A percentile compares a stretch with the other conserved stretches of the same genome.
Evolutionary conservation across 2,329 filamentous ascomycete genomes (phyloP).

Genomic region (Myriosclerotinia curreyana): DNA sequence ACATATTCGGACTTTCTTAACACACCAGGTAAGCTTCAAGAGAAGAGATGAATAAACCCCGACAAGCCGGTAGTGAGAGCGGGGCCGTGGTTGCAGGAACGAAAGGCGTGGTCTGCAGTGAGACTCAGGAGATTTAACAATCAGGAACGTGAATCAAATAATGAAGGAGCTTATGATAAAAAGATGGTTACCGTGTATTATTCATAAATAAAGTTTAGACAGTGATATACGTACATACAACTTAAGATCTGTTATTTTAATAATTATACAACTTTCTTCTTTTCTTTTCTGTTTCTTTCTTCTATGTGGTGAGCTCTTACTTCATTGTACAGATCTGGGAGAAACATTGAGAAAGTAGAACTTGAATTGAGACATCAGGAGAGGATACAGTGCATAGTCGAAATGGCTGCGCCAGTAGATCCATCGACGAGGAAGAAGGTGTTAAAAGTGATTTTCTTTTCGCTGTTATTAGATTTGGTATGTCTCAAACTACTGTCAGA

Average conservation of each 20-base stretch:
- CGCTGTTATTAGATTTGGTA: conserved; percentile 86
- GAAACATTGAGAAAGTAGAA: not conserved
- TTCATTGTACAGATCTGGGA: not conserved
- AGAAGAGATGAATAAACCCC: too few relatives aligned
- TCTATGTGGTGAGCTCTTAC: not conserved
- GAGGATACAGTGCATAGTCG: conserved; percentile 2
- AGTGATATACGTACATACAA: not conserved
- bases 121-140: too few relatives aligned
- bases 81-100: conserved; percentile 13
- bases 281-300: not conserved
- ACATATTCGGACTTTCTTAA: too few relatives aligned
- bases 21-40: too few relatives aligned
- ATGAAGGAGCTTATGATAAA: not conserved
- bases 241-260: not conserved
- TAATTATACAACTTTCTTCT: not conserved
- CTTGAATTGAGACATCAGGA: not conserved
- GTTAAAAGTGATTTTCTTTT: conserved; percentile 82
- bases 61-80: not conserved
- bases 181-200: not conserved
- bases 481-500: conserved; percentile 34
- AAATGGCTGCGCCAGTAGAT: conserved; percentile 45
- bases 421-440: conserved; percentile 70
- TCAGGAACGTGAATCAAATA: too few relatives aligned
- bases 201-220: not conserved
- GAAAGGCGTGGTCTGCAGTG: too few relatives aligned